These are phyloP conservation scores for Tylopilus sp. DNA, from an alignment of 768 basidiomycete species.

Conservation along the genomic window DNA sequence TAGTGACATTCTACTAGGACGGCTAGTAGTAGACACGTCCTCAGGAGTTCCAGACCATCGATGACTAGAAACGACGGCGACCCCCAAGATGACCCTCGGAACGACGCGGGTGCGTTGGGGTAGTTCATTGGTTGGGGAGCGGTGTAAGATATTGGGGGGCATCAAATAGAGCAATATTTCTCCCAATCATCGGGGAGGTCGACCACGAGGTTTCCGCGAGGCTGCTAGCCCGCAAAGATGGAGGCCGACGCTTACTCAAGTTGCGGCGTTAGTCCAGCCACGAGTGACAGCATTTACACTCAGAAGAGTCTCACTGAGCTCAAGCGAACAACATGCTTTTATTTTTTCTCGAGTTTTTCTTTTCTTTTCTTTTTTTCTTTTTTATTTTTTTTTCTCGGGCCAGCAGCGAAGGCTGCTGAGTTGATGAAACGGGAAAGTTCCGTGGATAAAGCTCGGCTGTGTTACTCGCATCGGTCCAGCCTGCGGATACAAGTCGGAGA, in stretches of 20 bases:
- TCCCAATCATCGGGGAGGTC: constrained; percentile 14
- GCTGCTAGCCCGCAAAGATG: constrained; percentile 9
- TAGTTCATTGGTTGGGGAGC: background rate
- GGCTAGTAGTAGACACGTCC: background rate
- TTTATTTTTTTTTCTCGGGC: too few species aligned
- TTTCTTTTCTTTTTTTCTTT: too few species aligned
- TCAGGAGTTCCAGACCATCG: background rate
- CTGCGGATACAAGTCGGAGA: constrained; percentile 10
- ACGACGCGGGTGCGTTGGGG: background rate
- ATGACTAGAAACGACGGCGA: background rate
- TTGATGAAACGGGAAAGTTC: constrained; percentile 4
- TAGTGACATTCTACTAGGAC: background rate
- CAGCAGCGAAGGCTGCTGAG: too few species aligned
- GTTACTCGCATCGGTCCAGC: constrained; percentile 1
- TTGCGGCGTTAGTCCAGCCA: constrained; percentile 12
- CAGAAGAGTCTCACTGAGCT: too few species aligned
- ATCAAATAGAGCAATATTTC: constrained; percentile 11
- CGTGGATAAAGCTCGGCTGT: constrained; percentile 4
- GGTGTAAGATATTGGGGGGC: background rate
- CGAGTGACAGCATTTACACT: constrained; percentile 5
- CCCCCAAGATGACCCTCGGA: background rate
- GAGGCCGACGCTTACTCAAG: constrained; percentile 5
- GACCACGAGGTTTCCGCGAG: constrained; percentile 26
- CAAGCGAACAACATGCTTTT: too few species aligned
- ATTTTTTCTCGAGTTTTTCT: too few species aligned